Base-by-base conservation (phyloP, 495 filamentous ascomycete genomes). In the Aspergillus cavernicola region DNA sequence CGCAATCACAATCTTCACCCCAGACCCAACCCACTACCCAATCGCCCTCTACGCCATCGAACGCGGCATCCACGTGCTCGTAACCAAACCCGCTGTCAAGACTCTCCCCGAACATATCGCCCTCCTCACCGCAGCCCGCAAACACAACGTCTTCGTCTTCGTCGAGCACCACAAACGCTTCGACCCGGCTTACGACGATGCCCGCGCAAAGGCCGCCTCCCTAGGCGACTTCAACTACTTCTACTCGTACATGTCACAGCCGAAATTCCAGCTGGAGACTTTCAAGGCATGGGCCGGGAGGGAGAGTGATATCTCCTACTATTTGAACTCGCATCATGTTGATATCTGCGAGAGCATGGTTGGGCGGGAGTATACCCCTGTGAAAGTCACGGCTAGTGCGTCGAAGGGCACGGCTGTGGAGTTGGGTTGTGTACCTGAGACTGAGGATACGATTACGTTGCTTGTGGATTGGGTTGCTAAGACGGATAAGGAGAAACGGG, bases 151-250 rank as follows among this genome's bases (percentile, higher is more conserved):
- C 41, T 91, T 92, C 66, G 90, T 97, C 53, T 97, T 88, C 74
- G 77, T 97, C 65, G 92, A 97, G 75, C 92, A 97, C 72, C 92
- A 97, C 78, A 97, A 97, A 67, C 88, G 92, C 42, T 97, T 84
- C 69, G 92, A 96, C 66, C 91, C 91, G 0, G 90, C 88, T 0
- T 97, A 97, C 75, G 79, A 87, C 5, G 92, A 97, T 64, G 92
- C 92, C 1, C 69, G 71, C 38, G 84, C 83, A 63, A 84, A 86
- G 54, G 89, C 92, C 0, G 70, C 77, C 61, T 79, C 68, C 22
- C 71, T 97, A 6, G 92, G 92, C 43, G 88, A 96, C 67, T 96
- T 96, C 81, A 96, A 95, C 72, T 96, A 96, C 77, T 97, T 96
- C 71, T 96, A 96, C 76, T 86, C 81, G 57, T 97, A 96, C 76